phyloP scores from a whole-genome alignment of 83 land plant genomes.

The Larix sibirica region DNA sequence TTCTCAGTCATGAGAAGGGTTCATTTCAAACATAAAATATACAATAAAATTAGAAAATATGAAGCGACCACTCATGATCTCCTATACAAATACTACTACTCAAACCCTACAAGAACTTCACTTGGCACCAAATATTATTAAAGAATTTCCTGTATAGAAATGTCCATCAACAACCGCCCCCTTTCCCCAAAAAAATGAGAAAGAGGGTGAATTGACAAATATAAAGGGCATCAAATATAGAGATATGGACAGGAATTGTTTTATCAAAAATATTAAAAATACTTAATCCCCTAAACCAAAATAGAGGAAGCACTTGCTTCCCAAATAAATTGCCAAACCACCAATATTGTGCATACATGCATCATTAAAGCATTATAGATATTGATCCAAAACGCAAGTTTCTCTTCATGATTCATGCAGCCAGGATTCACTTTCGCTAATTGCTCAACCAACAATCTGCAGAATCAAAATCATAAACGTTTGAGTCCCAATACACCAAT shows the following conservation, averaged over 20 bases:
- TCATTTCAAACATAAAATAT: background rate
- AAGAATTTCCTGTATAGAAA: background rate
- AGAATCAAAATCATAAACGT: background rate
- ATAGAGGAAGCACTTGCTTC: background rate
- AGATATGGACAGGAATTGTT: background rate
- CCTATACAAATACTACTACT: background rate
- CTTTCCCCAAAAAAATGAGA: background rate
- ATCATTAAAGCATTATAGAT: slow-evolving; percentile 84
- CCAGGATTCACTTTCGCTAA: slow-evolving; percentile 68
- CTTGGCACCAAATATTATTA: background rate
- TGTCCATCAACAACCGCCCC: background rate
- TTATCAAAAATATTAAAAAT: background rate
- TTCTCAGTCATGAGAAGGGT: background rate
- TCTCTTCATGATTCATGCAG: slow-evolving; percentile 46
- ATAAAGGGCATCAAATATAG: background rate
- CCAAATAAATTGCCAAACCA: background rate
- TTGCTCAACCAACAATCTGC: slow-evolving; percentile 73
- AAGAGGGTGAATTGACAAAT: background rate
- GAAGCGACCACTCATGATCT: background rate
- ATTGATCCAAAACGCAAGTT: slow-evolving; percentile 90
- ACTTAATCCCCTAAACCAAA: background rate
- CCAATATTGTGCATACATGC: slow-evolving; percentile 59
- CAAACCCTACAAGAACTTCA: background rate
- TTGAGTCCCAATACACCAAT: background rate
- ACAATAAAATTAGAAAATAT: background rate